phyloP scores from a whole-genome alignment of 768 basidiomycete genomes.

The Leccinum rimulosum region DNA sequence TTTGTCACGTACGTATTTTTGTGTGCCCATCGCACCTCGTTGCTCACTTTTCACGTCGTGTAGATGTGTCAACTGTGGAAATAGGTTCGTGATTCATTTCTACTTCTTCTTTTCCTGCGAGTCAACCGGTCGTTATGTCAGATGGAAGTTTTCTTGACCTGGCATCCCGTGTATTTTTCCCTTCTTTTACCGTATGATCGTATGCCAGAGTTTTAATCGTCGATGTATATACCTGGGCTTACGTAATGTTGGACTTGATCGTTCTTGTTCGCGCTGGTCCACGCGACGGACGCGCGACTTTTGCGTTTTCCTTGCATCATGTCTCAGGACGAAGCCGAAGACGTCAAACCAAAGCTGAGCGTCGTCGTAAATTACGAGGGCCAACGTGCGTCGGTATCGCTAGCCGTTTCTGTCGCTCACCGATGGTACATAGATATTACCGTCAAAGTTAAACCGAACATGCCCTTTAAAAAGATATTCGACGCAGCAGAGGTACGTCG shows the following conservation, averaged over 20 bases:
- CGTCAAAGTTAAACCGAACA: conserved; percentile 64
- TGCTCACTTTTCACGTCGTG: not conserved
- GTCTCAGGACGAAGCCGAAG: conserved; percentile 37
- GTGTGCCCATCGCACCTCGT: not conserved
- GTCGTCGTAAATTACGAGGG: conserved; percentile 57
- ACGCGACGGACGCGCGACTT: conserved; percentile 9
- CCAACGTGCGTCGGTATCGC: conserved; percentile 37
- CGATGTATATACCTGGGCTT: conserved; percentile 24
- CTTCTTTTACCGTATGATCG: not conserved
- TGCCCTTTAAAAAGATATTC: conserved; percentile 65
- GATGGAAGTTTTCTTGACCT: conserved; percentile 63
- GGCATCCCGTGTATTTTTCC: not conserved
- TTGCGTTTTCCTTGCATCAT: conserved; percentile 12
- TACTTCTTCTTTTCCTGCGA: not conserved
- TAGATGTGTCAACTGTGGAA: conserved; percentile 67
- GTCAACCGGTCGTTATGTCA: conserved; percentile 17
- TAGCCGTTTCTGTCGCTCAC: not conserved
- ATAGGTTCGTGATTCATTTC: conserved; percentile 39
- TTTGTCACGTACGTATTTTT: conserved; percentile 74
- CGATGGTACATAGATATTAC: conserved; percentile 47
- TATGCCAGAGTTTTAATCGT: not conserved
- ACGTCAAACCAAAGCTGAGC: conserved; percentile 71
- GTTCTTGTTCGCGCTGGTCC: conserved; percentile 15
- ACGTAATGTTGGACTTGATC: conserved; percentile 15
- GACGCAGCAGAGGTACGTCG: conserved; percentile 60